A percentile compares a stretch with the other conserved stretches of the same genome.
Evolutionary conservation across 2,329 filamentous ascomycete genomes (phyloP).

Genomic region (Colletotrichum godetiae): DNA sequence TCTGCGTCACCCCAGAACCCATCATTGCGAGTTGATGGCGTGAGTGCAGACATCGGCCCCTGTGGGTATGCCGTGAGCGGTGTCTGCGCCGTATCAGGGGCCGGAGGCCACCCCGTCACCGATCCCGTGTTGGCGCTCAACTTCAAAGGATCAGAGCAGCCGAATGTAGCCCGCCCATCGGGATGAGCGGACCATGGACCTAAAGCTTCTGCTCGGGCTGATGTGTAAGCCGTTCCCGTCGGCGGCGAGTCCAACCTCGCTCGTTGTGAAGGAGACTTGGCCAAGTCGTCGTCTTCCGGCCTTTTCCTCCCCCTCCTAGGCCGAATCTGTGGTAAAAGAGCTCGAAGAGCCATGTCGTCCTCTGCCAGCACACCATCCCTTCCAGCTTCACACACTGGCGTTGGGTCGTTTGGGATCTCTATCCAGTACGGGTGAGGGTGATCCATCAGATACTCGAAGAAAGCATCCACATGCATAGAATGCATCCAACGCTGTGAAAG

Average conservation of each 20-base stretch:
- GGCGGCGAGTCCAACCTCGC: slow-evolving; percentile 52
- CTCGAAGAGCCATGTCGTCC: slow-evolving; percentile 88
- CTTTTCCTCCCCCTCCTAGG: slow-evolving; percentile 72
- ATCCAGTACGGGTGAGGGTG: slow-evolving; percentile 85
- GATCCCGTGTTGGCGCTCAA: slow-evolving; percentile 47
- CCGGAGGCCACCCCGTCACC: slow-evolving; percentile 53
- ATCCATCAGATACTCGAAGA: slow-evolving; percentile 88
- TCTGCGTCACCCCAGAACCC: slow-evolving; percentile 70
- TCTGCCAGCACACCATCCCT: slow-evolving; percentile 87
- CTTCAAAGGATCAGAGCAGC: slow-evolving; percentile 50
- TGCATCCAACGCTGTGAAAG: slow-evolving; percentile 88
- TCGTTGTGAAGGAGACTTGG: slow-evolving; percentile 66
- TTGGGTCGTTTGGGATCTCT: slow-evolving; percentile 74
- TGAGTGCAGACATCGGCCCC: slow-evolving; percentile 70
- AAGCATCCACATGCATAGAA: slow-evolving; percentile 93
- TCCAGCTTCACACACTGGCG: slow-evolving; percentile 71
- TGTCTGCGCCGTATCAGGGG: slow-evolving; percentile 68
- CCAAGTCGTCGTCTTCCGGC: slow-evolving; percentile 69
- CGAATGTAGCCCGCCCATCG: slow-evolving; percentile 47
- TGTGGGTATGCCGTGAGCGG: slow-evolving; percentile 79
- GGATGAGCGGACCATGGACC: slow-evolving; percentile 63
- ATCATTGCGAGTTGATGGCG: slow-evolving; percentile 66
- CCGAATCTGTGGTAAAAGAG: slow-evolving; percentile 81
- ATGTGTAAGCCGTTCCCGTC: background rate
- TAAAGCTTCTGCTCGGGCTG: slow-evolving; percentile 46